Base-by-base conservation (phyloP, 139 green algal genomes). In the Yamagishiella unicocca region DNA sequence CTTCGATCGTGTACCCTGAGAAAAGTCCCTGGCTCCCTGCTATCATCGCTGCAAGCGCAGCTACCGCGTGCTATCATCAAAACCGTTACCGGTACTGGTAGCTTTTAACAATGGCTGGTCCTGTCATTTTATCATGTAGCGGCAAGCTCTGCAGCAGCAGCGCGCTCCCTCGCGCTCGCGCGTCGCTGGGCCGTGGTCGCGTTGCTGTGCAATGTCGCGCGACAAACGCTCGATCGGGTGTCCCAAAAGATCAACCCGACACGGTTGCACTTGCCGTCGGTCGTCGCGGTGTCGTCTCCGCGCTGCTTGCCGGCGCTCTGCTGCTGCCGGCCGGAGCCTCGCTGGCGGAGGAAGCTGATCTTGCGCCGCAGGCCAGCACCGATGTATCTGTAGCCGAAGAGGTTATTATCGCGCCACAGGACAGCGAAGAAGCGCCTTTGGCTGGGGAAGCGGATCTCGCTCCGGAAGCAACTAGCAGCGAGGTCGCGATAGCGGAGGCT, bases 261-360 rank as follows among this genome's bases (percentile, higher is more conserved):
- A n/a, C n/a, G n/a, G n/a, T n/a, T n/a, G n/a, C n/a, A n/a, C n/a
- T n/a, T n/a, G n/a, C n/a, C 66, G 45, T 82, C 29, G 74, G 68
- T 67, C 46, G 74, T 12, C 74, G 74, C 50, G 29, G 35, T 4
- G 50, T 82, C 27, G 7, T 82, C 43, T 50, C 74, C 0, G 46
- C 53, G 14, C 74, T 82, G 33, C 74, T 82, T 17, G 76, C 76
- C 2, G 35, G 50, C 37, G 76, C 76, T 3, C 37, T 83, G 54
- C 38, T 83, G 54, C 33, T 83, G 37, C 76, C 76, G 9, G 27
- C 37, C 4, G n/a, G 5, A 1, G 12, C 76, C 8, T 35, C 54
- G 35, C 37, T 71, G 22, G 76, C 76, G 3, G 76, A 71, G 54
- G 76, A 72, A 62, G 45, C 75, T 2, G 54, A 22, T 5, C 35